Evolutionary conservation across 2,329 filamentous ascomycete genomes (phyloP).

Genomic region (Alternaria hordeiaustralica): DNA sequence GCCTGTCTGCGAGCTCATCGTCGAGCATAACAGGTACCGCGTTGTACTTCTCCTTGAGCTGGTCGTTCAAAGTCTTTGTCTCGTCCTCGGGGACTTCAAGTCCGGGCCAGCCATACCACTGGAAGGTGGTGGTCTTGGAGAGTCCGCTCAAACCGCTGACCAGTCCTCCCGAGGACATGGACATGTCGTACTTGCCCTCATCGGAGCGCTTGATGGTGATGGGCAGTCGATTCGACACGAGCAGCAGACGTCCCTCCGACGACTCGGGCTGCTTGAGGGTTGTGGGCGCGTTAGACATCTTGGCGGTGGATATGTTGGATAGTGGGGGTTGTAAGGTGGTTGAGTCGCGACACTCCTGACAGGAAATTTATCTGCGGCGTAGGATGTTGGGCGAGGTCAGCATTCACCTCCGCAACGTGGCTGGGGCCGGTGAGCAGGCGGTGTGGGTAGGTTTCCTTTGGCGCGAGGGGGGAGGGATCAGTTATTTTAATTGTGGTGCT

Average conservation of each 20-base stretch:
- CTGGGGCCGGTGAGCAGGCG: neutral
- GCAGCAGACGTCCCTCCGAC: slow-evolving; percentile 66
- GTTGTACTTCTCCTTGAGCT: slow-evolving; percentile 84
- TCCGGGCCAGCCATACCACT: slow-evolving; percentile 99
- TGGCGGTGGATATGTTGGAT: slow-evolving; percentile 6
- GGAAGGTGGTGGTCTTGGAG: slow-evolving; percentile 90
- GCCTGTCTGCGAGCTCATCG: slow-evolving; percentile 89
- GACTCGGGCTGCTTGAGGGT: slow-evolving; percentile 32
- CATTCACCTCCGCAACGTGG: neutral
- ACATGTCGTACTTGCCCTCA: slow-evolving; percentile 90
- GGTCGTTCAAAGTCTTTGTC: slow-evolving; percentile 73
- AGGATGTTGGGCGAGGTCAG: slow-evolving; percentile 2
- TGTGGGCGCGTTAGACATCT: slow-evolving; percentile 41
- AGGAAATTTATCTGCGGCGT: slow-evolving; percentile 5
- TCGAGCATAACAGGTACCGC: slow-evolving; percentile 92
- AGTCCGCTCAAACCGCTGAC: slow-evolving; percentile 92
- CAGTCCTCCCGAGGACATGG: slow-evolving; percentile 95
- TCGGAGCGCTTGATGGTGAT: slow-evolving; percentile 96
- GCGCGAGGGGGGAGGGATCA: slow-evolving; percentile 2
- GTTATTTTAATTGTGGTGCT: slow-evolving; percentile 11
- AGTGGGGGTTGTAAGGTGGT: slow-evolving; percentile 6
- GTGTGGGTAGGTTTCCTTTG: neutral
- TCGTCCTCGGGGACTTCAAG: slow-evolving; percentile 89
- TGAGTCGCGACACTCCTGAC: slow-evolving; percentile 1
- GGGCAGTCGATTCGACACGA: slow-evolving; percentile 92